These are phyloP conservation scores for Candida coquimbonensis DNA, from an alignment of 805 yeast species.

Conservation along the genomic window DNA sequence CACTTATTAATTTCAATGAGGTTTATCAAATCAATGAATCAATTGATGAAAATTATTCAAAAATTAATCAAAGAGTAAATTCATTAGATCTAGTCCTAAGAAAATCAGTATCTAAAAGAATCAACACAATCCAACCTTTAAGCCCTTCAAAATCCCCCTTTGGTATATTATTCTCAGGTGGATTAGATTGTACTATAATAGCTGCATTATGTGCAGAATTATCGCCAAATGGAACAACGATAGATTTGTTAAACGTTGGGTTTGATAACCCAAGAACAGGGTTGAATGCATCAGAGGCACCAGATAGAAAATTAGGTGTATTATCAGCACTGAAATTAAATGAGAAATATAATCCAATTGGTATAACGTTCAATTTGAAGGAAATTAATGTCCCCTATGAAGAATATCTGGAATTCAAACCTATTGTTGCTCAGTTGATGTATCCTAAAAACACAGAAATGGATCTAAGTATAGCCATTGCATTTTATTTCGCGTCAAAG, in stretches of 20 bases:
- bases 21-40: conserved; percentile 16
- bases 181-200: conserved; percentile 83
- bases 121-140: conserved; percentile 54
- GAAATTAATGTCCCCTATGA: conserved; percentile 71
- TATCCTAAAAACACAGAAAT: conserved; percentile 84
- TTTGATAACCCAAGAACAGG: conserved; percentile 84
- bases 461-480: conserved; percentile 94
- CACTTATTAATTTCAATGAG: conserved; percentile 6
- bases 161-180: conserved; percentile 85
- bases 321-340: conserved; percentile 50
- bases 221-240: conserved; percentile 24
- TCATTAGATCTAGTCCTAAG: conserved; percentile 26
- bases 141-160: conserved; percentile 28
- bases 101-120: conserved; percentile 40
- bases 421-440: conserved; percentile 57
- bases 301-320: conserved; percentile 76
- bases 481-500: conserved; percentile 85
- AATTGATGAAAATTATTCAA: conserved; percentile 15
- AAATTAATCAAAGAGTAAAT: conserved; percentile 8
- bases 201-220: conserved; percentile 45
- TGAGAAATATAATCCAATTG: conserved; percentile 30
- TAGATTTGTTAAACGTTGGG: conserved; percentile 88
- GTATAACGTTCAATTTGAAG: conserved; percentile 38
- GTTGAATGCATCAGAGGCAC: conserved; percentile 55
- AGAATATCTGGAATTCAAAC: conserved; percentile 46